Conservation (phyloP, 768 basidiomycete genomes). For the Krasilnikovozyma curviuscula region DNA sequence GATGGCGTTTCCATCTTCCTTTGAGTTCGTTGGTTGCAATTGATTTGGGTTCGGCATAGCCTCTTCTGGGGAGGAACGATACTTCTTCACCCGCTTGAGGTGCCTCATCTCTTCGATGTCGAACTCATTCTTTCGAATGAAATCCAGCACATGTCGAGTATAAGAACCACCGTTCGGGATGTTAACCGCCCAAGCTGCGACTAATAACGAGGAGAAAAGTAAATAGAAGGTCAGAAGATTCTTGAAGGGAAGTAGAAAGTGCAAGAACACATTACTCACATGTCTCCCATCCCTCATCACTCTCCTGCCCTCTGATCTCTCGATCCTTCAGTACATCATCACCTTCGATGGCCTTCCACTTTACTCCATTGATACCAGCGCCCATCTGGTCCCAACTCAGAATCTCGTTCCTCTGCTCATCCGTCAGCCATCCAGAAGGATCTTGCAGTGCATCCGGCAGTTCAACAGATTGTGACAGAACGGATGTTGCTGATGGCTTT, state of each 20-base stretch:
- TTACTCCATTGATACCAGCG: not conserved
- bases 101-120: slow-evolving; percentile 7
- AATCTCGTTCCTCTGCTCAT: not conserved
- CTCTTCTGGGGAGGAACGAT: no score
- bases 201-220: no score
- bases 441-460: not conserved
- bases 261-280: slow-evolving; percentile 9
- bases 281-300: slow-evolving; percentile 8
- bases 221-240: no score
- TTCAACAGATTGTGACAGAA: not conserved
- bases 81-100: slow-evolving; percentile 10
- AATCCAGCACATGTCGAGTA: no score
- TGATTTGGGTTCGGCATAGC: no score
- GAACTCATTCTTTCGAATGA: no score
- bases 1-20: no score
- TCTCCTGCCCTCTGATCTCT: no score
- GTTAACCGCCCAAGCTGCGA: no score
- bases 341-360: not conserved
- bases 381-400: not conserved
- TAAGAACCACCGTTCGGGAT: no score
- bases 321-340: slow-evolving; percentile 1
- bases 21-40: no score
- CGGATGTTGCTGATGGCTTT: not conserved
- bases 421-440: not conserved
- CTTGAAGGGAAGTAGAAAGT: no score